A percentile compares a stretch with the other conserved stretches of the same genome.
Evolutionary conservation across 805 yeast genomes (phyloP).

Genomic region (Torulaspora indica): DNA sequence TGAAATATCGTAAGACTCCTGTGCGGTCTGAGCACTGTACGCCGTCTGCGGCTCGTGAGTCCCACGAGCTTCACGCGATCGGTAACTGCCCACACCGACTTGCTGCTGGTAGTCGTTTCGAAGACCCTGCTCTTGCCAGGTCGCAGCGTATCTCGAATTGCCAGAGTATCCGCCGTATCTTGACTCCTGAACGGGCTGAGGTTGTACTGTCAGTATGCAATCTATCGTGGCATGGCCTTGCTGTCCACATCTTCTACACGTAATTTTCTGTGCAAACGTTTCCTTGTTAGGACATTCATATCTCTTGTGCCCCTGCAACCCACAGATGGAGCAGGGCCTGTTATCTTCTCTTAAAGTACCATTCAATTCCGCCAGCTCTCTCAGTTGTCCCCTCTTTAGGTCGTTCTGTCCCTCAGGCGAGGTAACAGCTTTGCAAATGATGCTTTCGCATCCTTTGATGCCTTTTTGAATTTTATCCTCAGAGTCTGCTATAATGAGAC

Average conservation of each 20-base stretch:
- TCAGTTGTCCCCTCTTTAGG: constrained; percentile 79
- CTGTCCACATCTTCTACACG: constrained; percentile 75
- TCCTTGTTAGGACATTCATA: constrained; percentile 59
- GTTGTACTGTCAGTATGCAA: constrained; percentile 45
- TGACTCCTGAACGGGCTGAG: constrained; percentile 20
- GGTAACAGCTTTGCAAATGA: constrained; percentile 76
- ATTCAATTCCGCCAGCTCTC: constrained; percentile 88
- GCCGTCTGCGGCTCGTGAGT: constrained; percentile 1
- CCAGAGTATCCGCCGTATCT: constrained; percentile 10
- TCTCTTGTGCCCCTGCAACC: constrained; percentile 58
- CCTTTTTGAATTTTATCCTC: constrained; percentile 75
- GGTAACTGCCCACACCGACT: constrained; percentile 7
- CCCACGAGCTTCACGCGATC: constrained; percentile 17
- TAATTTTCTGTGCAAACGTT: constrained; percentile 49
- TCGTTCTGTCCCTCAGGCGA: constrained; percentile 94
- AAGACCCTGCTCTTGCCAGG: constrained; percentile 6
- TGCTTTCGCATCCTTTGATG: constrained; percentile 62
- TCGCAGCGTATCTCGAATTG: neutral
- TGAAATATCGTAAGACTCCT: neutral
- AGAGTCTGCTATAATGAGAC: constrained; percentile 76
- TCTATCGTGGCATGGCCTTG: constrained; percentile 86
- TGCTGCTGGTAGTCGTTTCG: constrained; percentile 2
- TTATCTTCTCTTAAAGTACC: constrained; percentile 88
- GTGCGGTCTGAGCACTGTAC: neutral
- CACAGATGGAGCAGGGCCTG: constrained; percentile 60